Evolutionary conservation across 192 early-diverging fungal genomes (phyloP).

Genomic region (Neocallimastix lanati): DNA sequence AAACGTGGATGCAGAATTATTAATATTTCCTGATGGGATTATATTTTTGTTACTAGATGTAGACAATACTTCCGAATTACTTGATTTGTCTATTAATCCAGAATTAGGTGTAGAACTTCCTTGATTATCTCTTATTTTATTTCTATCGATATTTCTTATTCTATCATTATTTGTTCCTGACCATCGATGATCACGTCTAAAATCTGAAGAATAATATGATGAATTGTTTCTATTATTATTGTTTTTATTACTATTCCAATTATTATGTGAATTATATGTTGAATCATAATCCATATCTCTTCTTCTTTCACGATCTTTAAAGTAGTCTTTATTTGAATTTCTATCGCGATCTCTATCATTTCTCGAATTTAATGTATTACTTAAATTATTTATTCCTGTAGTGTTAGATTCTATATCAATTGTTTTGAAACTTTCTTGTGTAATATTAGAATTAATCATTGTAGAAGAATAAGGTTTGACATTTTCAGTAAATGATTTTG

Average conservation of each 20-base stretch:
- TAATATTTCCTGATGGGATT: too few species aligned
- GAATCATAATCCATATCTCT: neutral
- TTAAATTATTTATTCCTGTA: neutral
- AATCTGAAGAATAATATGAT: neutral
- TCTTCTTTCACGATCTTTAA: neutral
- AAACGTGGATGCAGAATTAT: too few species aligned
- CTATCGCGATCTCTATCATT: neutral
- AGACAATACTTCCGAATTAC: too few species aligned
- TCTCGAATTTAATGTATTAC: neutral
- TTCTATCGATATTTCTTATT: neutral
- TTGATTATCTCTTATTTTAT: neutral
- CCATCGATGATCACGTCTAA: neutral
- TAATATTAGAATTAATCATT: too few species aligned
- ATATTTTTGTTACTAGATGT: too few species aligned
- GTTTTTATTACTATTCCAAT: neutral
- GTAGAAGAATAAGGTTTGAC: too few species aligned
- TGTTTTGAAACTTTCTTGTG: too few species aligned
- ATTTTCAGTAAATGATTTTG: too few species aligned
- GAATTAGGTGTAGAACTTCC: too few species aligned
- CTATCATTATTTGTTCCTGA: neutral
- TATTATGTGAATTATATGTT: neutral
- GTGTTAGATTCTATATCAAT: neutral
- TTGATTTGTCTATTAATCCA: too few species aligned
- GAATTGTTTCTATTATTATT: neutral
- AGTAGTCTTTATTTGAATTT: neutral